Evolutionary conservation across 2,329 filamentous ascomycete genomes (phyloP).

Genomic region (Aspergillus sp.): DNA sequence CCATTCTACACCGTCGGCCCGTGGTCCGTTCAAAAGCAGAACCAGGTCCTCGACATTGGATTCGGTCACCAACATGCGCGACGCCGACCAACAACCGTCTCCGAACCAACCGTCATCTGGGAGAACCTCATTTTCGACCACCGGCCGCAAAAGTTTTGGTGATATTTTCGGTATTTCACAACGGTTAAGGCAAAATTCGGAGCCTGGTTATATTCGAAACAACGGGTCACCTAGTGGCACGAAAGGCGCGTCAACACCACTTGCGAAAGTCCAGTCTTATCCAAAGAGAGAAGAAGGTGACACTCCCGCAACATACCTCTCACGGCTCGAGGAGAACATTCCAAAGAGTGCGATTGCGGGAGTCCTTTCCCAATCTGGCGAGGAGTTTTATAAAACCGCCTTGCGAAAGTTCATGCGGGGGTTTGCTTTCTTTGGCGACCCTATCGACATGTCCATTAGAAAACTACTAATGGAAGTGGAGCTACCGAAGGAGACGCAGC

Average conservation of each 20-base stretch:
- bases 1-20: constrained; percentile 53
- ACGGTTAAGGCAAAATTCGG: constrained; percentile 78
- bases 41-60: constrained; percentile 88
- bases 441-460: constrained; percentile 95
- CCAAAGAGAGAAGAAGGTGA: constrained; percentile 84
- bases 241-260: constrained; percentile 66
- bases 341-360: constrained; percentile 81
- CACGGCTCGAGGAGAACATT: constrained; percentile 76
- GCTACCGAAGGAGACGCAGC: constrained; percentile 93
- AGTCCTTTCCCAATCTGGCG: constrained; percentile 79
- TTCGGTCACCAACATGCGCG: constrained; percentile 71
- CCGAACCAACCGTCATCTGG: constrained; percentile 57
- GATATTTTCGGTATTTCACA: constrained; percentile 76
- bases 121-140: constrained; percentile 77
- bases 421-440: constrained; percentile 93
- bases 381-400: constrained; percentile 79
- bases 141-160: constrained; percentile 87
- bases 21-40: constrained; percentile 56
- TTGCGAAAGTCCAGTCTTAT: constrained; percentile 65
- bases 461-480: constrained; percentile 97
- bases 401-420: constrained; percentile 92
- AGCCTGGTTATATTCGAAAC: constrained; percentile 64
- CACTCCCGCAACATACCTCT: constrained; percentile 83
- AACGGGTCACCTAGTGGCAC: constrained; percentile 59
- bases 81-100: constrained; percentile 67